These are phyloP conservation scores for Paecilomyces niveus DNA, from an alignment of 2,329 filamentous ascomycete species.

Conservation along the genomic window DNA sequence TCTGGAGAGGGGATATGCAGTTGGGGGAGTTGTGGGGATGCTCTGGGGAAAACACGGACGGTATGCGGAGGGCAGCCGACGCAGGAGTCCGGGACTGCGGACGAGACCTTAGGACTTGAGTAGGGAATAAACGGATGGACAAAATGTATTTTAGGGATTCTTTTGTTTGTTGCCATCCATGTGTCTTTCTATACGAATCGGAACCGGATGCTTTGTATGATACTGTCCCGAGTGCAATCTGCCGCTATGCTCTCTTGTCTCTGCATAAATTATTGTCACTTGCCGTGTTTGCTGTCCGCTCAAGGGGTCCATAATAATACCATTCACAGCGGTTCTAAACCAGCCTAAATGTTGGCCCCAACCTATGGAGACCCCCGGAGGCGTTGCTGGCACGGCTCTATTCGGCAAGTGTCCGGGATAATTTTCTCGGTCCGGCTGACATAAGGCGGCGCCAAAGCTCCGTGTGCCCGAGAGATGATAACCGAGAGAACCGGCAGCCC, in stretches of 20 bases:
- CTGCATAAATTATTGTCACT: neutral
- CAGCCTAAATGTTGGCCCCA: too few species aligned
- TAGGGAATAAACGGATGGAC: neutral
- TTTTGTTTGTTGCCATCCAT: neutral
- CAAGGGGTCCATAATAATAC: too few species aligned
- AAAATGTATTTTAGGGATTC: neutral
- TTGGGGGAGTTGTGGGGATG: neutral
- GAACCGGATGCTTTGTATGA: neutral
- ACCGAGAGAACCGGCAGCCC: slow-evolving; percentile 23
- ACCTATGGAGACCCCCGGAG: too few species aligned
- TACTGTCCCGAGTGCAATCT: neutral
- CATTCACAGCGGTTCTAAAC: too few species aligned
- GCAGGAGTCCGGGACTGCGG: neutral
- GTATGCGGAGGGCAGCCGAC: neutral
- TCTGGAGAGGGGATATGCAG: neutral
- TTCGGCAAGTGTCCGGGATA: too few species aligned
- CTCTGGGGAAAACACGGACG: neutral
- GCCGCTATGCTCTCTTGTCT: too few species aligned
- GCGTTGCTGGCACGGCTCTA: too few species aligned
- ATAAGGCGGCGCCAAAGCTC: slow-evolving; percentile 13
- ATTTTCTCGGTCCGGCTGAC: neutral
- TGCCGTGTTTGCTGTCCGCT: too few species aligned
- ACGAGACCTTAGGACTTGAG: neutral
- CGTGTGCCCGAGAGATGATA: slow-evolving; percentile 24
- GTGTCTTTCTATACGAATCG: neutral